phyloP scores from a whole-genome alignment of 306 rosid species.

The Senna siamea region DNA sequence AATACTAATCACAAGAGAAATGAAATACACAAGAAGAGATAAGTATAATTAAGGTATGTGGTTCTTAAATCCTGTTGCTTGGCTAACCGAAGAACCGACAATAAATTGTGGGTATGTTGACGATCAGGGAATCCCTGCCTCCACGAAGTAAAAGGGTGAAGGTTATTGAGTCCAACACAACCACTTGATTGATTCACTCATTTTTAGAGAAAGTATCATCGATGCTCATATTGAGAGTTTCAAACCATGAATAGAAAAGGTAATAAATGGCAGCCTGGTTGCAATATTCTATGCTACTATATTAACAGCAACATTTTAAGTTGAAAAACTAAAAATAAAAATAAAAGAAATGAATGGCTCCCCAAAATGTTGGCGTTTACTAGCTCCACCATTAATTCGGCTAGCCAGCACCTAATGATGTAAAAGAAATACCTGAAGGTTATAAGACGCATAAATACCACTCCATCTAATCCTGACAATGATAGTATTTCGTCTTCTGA shows the following conservation, averaged over 20 bases:
- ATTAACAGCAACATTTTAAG: background rate
- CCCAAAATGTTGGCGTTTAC: background rate
- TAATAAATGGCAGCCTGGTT: background rate
- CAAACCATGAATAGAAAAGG: background rate
- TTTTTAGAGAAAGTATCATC: background rate
- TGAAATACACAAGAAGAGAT: background rate
- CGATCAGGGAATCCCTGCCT: background rate
- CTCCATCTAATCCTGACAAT: constrained; percentile 76
- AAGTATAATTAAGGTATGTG: background rate
- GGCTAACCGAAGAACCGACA: background rate
- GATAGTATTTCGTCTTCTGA: constrained; percentile 80
- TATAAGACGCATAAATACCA: constrained; percentile 76
- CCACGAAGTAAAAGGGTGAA: background rate
- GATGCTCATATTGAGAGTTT: background rate
- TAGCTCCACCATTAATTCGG: background rate
- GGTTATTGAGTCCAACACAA: background rate
- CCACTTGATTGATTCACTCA: background rate
- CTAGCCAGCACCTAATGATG: constrained; percentile 13
- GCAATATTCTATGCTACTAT: background rate
- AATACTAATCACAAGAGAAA: background rate
- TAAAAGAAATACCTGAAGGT: constrained; percentile 64
- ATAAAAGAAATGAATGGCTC: background rate
- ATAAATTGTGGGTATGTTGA: background rate
- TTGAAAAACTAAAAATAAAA: background rate
- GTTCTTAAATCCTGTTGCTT: background rate